Percentiles rank a stretch among this genome's conserved stretches.
phyloP scores from a whole-genome alignment of 176 grass and related monocot species.

The Tillandsia fasciculata region DNA sequence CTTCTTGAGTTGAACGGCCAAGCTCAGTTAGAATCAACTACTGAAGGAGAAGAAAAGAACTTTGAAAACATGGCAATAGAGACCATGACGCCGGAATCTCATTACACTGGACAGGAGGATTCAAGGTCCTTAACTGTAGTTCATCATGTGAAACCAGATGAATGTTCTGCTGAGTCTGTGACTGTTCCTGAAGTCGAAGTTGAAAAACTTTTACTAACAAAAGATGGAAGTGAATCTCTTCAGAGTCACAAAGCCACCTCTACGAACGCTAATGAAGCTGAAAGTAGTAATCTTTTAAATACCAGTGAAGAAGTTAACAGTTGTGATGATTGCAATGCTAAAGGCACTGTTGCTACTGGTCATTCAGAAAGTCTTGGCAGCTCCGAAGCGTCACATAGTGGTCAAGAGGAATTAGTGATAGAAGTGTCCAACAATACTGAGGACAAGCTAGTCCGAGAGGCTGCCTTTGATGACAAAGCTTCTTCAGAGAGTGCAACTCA shows the following conservation, averaged over 20 bases:
- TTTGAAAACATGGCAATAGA: background rate
- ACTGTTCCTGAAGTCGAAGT: background rate
- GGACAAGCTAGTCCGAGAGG: background rate
- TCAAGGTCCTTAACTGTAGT: background rate
- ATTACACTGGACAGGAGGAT: background rate
- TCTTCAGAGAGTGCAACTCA: background rate
- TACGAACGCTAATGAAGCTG: conserved; percentile 15
- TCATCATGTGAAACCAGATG: background rate
- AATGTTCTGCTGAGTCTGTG: background rate
- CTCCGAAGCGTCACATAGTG: background rate
- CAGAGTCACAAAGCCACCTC: conserved; percentile 10
- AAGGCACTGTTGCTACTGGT: background rate
- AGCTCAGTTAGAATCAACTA: background rate
- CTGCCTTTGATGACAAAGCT: background rate
- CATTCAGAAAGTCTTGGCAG: background rate
- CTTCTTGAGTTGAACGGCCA: conserved; percentile 8
- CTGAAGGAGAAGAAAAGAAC: conserved; percentile 4
- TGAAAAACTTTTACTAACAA: conserved; percentile 18
- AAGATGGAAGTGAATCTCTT: conserved; percentile 14
- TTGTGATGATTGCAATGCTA: conserved; percentile 7
- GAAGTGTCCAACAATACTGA: background rate
- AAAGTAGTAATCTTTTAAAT: conserved; percentile 14
- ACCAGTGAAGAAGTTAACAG: background rate
- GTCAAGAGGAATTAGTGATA: background rate
- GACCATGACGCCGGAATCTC: background rate